Percentiles rank a stretch among this genome's conserved stretches.
Conservation (phyloP, 192 early-diverging fungal genomes). For the Rhizoclosmatium sp. region DNA sequence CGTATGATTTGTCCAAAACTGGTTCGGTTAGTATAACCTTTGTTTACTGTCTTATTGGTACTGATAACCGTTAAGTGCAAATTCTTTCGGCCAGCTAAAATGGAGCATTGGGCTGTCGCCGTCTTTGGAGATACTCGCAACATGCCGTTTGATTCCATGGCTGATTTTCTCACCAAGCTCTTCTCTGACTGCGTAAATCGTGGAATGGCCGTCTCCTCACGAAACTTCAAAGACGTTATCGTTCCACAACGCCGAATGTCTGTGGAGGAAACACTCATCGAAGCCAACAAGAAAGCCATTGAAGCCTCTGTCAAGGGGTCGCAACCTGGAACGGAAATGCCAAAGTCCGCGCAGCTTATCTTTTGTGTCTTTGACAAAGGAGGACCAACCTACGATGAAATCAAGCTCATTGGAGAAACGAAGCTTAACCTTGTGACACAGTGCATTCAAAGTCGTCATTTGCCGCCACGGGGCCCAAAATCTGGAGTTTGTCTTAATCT, state of each 20-base stretch:
- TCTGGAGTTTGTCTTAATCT: slow-evolving; percentile 79
- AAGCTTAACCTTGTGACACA: slow-evolving; percentile 83
- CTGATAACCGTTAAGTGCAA: not conserved
- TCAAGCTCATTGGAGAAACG: slow-evolving; percentile 84
- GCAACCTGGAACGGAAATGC: slow-evolving; percentile 1
- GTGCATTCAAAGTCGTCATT: slow-evolving; percentile 68
- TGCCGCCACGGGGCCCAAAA: slow-evolving; percentile 40
- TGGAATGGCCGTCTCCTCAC: slow-evolving; percentile 14
- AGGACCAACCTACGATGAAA: slow-evolving; percentile 69
- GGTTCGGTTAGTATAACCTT: slow-evolving; percentile 1
- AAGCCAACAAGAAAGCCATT: slow-evolving; percentile 13
- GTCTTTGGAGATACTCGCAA: slow-evolving; percentile 29
- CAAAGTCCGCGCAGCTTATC: slow-evolving; percentile 12
- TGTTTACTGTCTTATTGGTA: not conserved
- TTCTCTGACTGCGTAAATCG: slow-evolving; percentile 22
- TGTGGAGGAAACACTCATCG: slow-evolving; percentile 18
- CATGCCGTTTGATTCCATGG: slow-evolving; percentile 25
- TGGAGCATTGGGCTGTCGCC: slow-evolving; percentile 26
- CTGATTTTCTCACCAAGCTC: not conserved
- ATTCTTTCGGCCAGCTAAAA: slow-evolving; percentile 14
- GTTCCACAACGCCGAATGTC: slow-evolving; percentile 8
- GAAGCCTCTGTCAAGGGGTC: not conserved
- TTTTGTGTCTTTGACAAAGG: slow-evolving; percentile 25
- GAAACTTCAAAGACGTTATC: slow-evolving; percentile 12
- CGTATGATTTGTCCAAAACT: slow-evolving; percentile 10